Conservation (phyloP, 768 basidiomycete species). For the Postia placenta region DNA sequence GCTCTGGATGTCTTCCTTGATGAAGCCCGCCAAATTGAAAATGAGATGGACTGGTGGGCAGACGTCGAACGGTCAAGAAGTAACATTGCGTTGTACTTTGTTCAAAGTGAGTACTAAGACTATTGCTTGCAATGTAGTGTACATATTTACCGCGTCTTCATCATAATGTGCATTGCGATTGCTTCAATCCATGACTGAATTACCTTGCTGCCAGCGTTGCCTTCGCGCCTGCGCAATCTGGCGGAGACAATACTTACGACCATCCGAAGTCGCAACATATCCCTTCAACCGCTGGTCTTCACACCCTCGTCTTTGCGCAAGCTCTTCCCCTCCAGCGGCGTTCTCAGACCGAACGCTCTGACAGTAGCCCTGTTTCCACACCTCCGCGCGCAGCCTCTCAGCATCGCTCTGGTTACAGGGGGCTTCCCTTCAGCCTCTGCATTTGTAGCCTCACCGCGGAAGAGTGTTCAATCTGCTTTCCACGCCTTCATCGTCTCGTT, state of each 20-base stretch:
- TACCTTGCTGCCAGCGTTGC: slow-evolving; percentile 33
- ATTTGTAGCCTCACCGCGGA: slow-evolving; percentile 7
- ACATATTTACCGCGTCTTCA: neutral
- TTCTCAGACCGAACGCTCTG: slow-evolving; percentile 44
- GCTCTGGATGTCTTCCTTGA: slow-evolving; percentile 34
- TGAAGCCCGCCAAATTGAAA: slow-evolving; percentile 65
- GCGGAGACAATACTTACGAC: slow-evolving; percentile 34
- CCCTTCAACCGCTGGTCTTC: slow-evolving; percentile 40
- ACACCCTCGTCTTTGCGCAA: slow-evolving; percentile 41
- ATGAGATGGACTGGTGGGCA: slow-evolving; percentile 84
- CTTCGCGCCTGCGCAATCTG: slow-evolving; percentile 34
- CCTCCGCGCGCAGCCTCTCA: slow-evolving; percentile 30
- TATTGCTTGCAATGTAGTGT: neutral
- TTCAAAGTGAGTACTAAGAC: slow-evolving; percentile 58
- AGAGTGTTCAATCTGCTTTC: slow-evolving; percentile 11
- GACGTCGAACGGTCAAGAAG: slow-evolving; percentile 55
- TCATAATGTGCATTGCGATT: neutral
- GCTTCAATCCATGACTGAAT: neutral
- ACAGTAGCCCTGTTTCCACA: slow-evolving; percentile 65
- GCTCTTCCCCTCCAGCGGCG: slow-evolving; percentile 40
- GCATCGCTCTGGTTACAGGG: slow-evolving; percentile 12
- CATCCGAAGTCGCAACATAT: slow-evolving; percentile 37
- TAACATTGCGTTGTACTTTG: slow-evolving; percentile 55
- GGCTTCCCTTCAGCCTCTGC: slow-evolving; percentile 15
- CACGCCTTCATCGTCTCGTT: slow-evolving; percentile 6